phyloP scores from a whole-genome alignment of 1,139 yeast species.

The Yamadazyma kanchanaburiensis region DNA sequence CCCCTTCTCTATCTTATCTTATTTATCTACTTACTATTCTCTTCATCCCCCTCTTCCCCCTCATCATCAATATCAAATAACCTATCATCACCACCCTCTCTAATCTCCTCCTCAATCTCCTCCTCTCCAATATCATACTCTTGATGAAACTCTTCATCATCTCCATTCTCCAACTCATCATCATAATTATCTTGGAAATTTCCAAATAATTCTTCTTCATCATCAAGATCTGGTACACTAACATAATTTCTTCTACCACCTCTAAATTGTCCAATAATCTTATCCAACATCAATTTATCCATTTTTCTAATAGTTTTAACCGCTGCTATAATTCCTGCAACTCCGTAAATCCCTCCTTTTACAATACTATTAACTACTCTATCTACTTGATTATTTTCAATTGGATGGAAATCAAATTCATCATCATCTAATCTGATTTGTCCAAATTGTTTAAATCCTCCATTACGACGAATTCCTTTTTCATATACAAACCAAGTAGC shows the following conservation, averaged over 20 bases:
- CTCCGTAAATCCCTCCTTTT: constrained; percentile 55
- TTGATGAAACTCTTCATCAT: constrained; percentile 15
- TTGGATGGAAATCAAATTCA: constrained; percentile 44
- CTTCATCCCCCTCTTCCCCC: constrained; percentile 22
- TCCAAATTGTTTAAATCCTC: constrained; percentile 78
- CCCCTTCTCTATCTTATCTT: too few species aligned
- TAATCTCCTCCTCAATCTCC: constrained; percentile 12
- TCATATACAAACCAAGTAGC: constrained; percentile 77
- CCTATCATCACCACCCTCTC: constrained; percentile 33
- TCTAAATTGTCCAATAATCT: constrained; percentile 32
- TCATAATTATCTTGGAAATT: constrained; percentile 46
- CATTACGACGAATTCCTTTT: constrained; percentile 74
- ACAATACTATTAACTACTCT: constrained; percentile 60
- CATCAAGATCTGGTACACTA: constrained; percentile 41
- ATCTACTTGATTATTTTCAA: constrained; percentile 67
- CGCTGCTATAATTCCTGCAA: constrained; percentile 42
- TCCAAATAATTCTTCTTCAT: constrained; percentile 50
- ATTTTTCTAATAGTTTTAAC: constrained; percentile 34
- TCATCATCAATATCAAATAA: constrained; percentile 40
- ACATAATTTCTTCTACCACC: constrained; percentile 42
- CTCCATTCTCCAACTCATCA: constrained; percentile 42
- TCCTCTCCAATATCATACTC: constrained; percentile 12
- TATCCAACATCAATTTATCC: constrained; percentile 34
- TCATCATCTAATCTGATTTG: constrained; percentile 83
- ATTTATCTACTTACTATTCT: too few species aligned